Percentiles rank a stretch among this genome's conserved stretches.
These are phyloP conservation scores for Phlebiopsis flavidoalba DNA, from an alignment of 768 basidiomycete species.

Conservation along the genomic window DNA sequence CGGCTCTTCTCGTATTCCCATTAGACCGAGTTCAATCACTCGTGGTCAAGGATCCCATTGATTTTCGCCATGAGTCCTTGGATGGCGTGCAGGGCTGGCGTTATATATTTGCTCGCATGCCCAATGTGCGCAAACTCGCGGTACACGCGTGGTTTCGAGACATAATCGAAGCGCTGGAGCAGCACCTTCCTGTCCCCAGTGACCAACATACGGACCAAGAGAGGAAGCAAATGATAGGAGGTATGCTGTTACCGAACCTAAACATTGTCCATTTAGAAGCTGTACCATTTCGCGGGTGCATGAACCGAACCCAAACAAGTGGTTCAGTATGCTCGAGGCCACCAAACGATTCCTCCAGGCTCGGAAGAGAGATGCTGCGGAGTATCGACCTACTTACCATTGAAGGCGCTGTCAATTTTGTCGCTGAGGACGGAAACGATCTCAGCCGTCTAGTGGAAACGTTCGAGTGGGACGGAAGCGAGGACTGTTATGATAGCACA, in stretches of 20 bases:
- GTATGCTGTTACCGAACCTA: neutral
- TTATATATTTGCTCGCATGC: neutral
- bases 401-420: neutral
- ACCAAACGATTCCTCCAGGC: neutral
- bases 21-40: neutral
- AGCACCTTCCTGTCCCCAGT: no score
- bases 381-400: neutral
- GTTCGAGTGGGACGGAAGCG: neutral
- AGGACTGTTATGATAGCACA: neutral
- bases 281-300: neutral
- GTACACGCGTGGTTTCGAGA: no score
- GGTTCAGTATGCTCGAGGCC: neutral
- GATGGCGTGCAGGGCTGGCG: neutral
- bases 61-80: no score
- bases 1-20: neutral
- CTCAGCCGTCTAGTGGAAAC: neutral
- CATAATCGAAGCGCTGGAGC: no score
- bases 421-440: neutral
- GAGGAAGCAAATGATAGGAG: neutral
- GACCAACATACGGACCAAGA: neutral
- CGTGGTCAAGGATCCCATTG: neutral
- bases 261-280: neutral
- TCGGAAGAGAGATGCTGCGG: neutral
- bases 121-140: neutral
- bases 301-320: neutral